Evolutionary conservation across 176 grass and related monocot species (phyloP).

Genomic region (Lolium rigidum): DNA sequence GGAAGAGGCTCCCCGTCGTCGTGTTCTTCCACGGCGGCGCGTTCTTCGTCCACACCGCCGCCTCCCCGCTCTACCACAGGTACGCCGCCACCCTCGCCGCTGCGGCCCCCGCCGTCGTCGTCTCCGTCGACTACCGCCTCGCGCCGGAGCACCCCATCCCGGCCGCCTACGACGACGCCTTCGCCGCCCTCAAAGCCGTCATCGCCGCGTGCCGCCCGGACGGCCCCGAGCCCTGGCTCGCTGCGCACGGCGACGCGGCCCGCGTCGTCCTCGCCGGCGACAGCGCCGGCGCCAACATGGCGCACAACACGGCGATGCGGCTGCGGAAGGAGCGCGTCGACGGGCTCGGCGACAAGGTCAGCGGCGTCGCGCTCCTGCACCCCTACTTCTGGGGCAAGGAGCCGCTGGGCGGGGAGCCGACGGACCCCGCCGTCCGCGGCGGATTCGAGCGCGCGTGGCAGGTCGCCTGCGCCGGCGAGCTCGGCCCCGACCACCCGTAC

Average conservation of each 20-base stretch:
- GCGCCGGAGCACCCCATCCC: conserved; percentile 81
- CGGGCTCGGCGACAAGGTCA: conserved; percentile 37
- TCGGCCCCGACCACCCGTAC: conserved; percentile 53
- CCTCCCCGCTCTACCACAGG: conserved; percentile 67
- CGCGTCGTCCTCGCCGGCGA: conserved; percentile 72
- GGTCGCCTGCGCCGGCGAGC: conserved; percentile 52
- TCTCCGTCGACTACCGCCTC: conserved; percentile 72
- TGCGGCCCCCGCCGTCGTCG: conserved; percentile 50
- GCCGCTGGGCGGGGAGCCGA: conserved; percentile 49
- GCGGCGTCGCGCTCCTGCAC: conserved; percentile 64
- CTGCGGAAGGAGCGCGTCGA: conserved; percentile 59
- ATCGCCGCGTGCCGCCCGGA: conserved; percentile 29
- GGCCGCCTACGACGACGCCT: conserved; percentile 87
- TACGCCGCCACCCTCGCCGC: conserved; percentile 57
- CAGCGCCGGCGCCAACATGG: conserved; percentile 88
- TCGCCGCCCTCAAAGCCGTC: conserved; percentile 69
- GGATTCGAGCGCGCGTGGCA: conserved; percentile 59
- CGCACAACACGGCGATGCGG: conserved; percentile 64
- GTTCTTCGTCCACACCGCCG: conserved; percentile 70
- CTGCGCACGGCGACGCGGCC: conserved; percentile 57
- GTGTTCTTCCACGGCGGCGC: conserved; percentile 93
- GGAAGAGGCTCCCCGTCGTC: conserved; percentile 66
- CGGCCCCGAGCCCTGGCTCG: conserved; percentile 61
- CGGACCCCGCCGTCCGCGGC: conserved; percentile 36
- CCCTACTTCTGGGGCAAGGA: conserved; percentile 79